Evolutionary conservation across 2,329 filamentous ascomycete species (phyloP).

Genomic region (Neonectria coccinea): DNA sequence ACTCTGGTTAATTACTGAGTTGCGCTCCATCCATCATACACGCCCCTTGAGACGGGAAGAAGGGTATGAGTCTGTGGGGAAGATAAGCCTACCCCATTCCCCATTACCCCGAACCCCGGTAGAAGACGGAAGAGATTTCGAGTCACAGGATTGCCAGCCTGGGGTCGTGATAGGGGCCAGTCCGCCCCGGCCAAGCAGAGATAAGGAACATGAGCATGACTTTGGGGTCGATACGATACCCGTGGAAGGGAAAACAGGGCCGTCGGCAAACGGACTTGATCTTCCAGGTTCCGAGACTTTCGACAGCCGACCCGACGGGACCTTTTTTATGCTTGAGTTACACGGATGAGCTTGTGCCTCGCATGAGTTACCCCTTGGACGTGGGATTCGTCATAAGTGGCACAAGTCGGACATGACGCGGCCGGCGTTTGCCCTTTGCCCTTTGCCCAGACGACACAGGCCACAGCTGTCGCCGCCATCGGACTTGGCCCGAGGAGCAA

Average conservation of each 20-base stretch:
- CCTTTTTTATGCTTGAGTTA: conserved; percentile 24
- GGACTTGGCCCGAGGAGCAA: conserved; percentile 2
- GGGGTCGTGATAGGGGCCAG: conserved; percentile 40
- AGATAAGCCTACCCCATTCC: conserved; percentile 43
- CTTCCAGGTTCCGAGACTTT: conserved; percentile 26
- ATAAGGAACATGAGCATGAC: conserved; percentile 38
- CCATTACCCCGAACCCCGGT: conserved; percentile 33
- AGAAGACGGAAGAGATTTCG: conserved; percentile 38
- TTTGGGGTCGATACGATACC: conserved; percentile 8
- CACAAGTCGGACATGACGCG: conserved; percentile 25
- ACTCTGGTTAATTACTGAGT: conserved; percentile 14
- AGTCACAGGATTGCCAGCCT: conserved; percentile 40
- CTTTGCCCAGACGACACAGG: conserved; percentile 15
- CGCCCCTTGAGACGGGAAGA: conserved; percentile 22
- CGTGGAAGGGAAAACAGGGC: conserved; percentile 17
- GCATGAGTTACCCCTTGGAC: conserved; percentile 28
- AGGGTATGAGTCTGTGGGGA: conserved; percentile 42
- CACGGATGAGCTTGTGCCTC: conserved; percentile 32
- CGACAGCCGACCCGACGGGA: conserved; percentile 10
- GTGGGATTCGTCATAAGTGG: conserved; percentile 22
- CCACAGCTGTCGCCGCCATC: conserved; percentile 9
- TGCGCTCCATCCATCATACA: not conserved
- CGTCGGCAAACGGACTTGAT: conserved; percentile 17
- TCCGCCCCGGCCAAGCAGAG: conserved; percentile 25
- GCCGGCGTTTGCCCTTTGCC: conserved; percentile 14